Evolutionary conservation across 2,329 filamentous ascomycete species (phyloP).

Genomic region (Paecilomyces fulvus): DNA sequence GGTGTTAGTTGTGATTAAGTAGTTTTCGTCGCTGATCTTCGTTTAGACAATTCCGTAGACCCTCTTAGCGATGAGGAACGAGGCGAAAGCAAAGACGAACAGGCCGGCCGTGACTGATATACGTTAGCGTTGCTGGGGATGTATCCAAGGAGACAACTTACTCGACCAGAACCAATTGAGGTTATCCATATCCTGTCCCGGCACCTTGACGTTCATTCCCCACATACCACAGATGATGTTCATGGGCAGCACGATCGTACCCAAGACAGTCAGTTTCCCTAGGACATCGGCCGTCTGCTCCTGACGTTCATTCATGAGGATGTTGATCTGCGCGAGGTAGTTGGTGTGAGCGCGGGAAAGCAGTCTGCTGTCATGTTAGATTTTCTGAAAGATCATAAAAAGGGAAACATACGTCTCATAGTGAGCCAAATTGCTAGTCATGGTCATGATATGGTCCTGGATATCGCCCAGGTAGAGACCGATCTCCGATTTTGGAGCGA

Average conservation of each 20-base stretch:
- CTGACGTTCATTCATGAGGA: constrained; percentile 95
- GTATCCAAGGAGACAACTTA: constrained; percentile 16
- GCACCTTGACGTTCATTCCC: constrained; percentile 98
- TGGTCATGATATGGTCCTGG: constrained; percentile 97
- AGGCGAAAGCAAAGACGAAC: constrained; percentile 67
- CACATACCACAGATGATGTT: constrained; percentile 98
- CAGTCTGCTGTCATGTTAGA: constrained; percentile 49
- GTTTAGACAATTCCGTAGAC: constrained; percentile 67
- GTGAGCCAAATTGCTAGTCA: constrained; percentile 92
- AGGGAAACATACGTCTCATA: constrained; percentile 72
- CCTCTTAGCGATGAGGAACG: constrained; percentile 74
- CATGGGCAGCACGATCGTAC: constrained; percentile 96
- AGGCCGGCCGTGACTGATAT: constrained; percentile 59
- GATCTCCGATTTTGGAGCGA: constrained; percentile 89
- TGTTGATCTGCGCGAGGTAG: constrained; percentile 98
- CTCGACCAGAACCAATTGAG: constrained; percentile 64
- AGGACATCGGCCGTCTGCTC: constrained; percentile 93
- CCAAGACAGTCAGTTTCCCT: constrained; percentile 87
- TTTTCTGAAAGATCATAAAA: neutral
- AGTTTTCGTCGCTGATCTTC: neutral
- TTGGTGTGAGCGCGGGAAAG: constrained; percentile 87
- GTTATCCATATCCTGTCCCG: constrained; percentile 77
- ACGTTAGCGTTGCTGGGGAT: neutral
- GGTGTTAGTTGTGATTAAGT: neutral
- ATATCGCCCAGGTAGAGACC: constrained; percentile 97